Conservation (phyloP, 345 rosid genomes). For the Gossypioides kirkii region DNA sequence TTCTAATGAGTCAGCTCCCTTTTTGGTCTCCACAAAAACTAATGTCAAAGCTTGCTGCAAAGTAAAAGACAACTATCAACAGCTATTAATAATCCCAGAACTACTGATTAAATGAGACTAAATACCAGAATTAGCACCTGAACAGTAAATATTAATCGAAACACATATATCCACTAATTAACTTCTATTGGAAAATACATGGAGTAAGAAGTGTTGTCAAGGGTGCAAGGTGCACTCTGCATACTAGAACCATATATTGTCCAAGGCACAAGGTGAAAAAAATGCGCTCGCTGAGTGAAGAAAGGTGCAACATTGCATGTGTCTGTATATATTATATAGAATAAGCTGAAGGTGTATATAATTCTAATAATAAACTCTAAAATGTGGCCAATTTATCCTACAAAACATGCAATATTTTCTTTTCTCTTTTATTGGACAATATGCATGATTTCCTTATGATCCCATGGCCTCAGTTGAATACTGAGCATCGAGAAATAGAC, state of each 20-base stretch:
- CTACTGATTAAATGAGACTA: background rate
- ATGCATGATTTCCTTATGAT: background rate
- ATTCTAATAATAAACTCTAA: background rate
- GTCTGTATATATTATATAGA: too few relatives aligned
- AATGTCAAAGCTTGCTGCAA: slow-evolving; percentile 92
- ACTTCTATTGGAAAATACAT: background rate
- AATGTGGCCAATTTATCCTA: background rate
- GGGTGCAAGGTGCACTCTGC: background rate
- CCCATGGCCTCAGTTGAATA: background rate
- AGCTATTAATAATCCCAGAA: background rate
- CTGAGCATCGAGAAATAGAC: too few relatives aligned
- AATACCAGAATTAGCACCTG: background rate
- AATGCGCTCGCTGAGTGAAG: background rate
- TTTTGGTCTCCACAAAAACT: slow-evolving; percentile 98
- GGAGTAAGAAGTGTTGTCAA: background rate
- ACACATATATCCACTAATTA: background rate
- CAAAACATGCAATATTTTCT: background rate
- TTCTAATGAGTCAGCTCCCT: slow-evolving; percentile 89
- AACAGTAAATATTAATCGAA: background rate
- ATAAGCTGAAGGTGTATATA: too few relatives aligned
- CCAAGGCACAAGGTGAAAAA: background rate
- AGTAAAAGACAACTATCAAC: background rate
- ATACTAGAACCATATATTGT: background rate
- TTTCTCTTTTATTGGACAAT: background rate
- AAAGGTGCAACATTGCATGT: background rate